Conservation (phyloP, 176 grass and related monocot species). For the Urochloa ruziziensis region DNA sequence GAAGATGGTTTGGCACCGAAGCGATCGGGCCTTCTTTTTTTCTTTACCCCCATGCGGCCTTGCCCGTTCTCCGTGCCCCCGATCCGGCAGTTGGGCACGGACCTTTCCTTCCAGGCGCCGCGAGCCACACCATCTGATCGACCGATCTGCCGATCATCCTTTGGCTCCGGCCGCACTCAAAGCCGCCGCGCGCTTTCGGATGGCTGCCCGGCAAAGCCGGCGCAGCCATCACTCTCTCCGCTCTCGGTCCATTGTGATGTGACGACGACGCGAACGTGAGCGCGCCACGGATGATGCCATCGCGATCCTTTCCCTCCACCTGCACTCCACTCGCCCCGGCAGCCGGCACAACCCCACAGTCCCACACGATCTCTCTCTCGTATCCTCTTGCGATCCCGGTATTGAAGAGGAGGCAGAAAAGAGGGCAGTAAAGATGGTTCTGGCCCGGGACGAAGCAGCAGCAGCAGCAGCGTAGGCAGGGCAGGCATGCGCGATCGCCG, state of each 20-base stretch:
- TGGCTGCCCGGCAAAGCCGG: slow-evolving; percentile 43
- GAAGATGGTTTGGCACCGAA: slow-evolving; percentile 18
- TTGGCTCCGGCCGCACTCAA: slow-evolving; percentile 30
- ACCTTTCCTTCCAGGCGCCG: slow-evolving; percentile 4
- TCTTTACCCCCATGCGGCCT: not conserved
- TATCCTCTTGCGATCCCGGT: not conserved
- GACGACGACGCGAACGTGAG: not conserved
- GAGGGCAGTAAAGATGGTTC: not conserved
- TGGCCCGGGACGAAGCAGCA: not conserved
- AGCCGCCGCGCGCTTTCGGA: slow-evolving; percentile 17
- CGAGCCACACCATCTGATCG: not conserved
- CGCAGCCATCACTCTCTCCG: slow-evolving; percentile 43
- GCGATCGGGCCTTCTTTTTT: not conserved
- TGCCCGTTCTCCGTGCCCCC: too few species aligned
- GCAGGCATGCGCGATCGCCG: not conserved
- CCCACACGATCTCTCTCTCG: not conserved
- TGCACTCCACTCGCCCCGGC: not conserved
- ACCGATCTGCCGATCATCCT: not conserved
- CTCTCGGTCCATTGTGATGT: slow-evolving; percentile 49
- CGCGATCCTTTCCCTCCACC: slow-evolving; percentile 40
- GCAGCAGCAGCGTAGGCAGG: not conserved
- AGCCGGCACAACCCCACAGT: not conserved
- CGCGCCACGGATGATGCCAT: not conserved
- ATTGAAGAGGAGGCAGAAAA: not conserved
- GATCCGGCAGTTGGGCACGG: slow-evolving; percentile 23